Evolutionary conservation across 441 rosid species (phyloP).

Genomic region (Erodium trifolium): DNA sequence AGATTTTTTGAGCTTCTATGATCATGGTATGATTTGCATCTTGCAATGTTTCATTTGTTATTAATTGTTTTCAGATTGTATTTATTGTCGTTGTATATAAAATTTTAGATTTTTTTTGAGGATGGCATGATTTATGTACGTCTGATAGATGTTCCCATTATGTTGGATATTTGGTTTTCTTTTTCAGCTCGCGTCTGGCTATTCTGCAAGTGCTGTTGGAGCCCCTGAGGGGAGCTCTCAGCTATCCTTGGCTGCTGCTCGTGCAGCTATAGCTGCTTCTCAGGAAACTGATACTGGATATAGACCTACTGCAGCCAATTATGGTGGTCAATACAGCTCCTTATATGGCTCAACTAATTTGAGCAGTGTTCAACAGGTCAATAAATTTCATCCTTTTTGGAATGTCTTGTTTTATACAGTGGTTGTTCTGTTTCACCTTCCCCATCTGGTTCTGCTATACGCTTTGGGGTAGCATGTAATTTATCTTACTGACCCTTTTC

Average conservation of each 20-base stretch:
- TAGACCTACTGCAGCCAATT: conserved; percentile 56
- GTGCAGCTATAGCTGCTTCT: conserved; percentile 43
- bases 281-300: conserved; percentile 68
- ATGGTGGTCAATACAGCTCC: conserved; percentile 61
- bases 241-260: conserved; percentile 46
- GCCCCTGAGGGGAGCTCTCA: conserved; percentile 65
- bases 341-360: conserved; percentile 50
- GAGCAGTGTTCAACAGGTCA: conserved; percentile 55
- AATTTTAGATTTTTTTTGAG: not conserved
- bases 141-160: not conserved
- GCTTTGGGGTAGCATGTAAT: not conserved
- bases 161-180: conserved; percentile 7
- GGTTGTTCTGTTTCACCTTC: not conserved
- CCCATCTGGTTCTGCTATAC: not conserved
- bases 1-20: not conserved
- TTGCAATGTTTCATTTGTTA: not conserved
- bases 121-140: not conserved
- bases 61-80: not conserved
- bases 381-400: conserved; percentile 7
- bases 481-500: not conserved
- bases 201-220: conserved; percentile 60
- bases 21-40: not conserved
- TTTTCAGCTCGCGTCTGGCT: conserved; percentile 50
- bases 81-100: not conserved
- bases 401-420: not conserved